Percentiles rank a stretch among this genome's conserved stretches.
These are phyloP conservation scores for Thyridium curvatum DNA, from an alignment of 2,329 filamentous ascomycete genomes.

Conservation along the genomic window DNA sequence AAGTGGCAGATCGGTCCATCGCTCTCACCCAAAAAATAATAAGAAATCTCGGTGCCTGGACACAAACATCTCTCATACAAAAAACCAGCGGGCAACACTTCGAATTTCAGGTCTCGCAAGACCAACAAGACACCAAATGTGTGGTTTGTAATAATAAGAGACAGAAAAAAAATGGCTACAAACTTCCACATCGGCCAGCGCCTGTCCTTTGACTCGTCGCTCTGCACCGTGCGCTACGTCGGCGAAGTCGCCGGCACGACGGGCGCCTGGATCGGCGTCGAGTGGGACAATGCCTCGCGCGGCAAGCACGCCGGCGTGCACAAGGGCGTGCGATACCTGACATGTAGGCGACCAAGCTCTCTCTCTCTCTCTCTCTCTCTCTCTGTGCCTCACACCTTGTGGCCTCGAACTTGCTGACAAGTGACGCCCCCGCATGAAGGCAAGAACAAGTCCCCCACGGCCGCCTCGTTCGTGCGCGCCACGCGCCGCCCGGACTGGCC, in stretches of 20 bases:
- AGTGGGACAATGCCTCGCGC: slow-evolving; percentile 85
- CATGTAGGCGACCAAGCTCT: slow-evolving; percentile 51
- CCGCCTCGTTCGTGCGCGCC: slow-evolving; percentile 83
- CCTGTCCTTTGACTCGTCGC: slow-evolving; percentile 67
- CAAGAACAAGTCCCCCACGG: slow-evolving; percentile 58
- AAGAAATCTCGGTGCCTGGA: slow-evolving; percentile 9
- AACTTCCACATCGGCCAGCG: slow-evolving; percentile 59
- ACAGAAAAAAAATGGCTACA: slow-evolving; percentile 26
- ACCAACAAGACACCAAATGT: too few relatives aligned
- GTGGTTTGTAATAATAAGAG: not conserved
- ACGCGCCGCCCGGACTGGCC: slow-evolving; percentile 61
- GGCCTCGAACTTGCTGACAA: not conserved
- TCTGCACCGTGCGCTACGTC: slow-evolving; percentile 81
- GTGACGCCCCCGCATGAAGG: slow-evolving; percentile 24
- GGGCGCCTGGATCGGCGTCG: slow-evolving; percentile 84
- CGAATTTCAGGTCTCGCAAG: too few relatives aligned
- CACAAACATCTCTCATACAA: slow-evolving; percentile 6
- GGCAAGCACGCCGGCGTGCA: slow-evolving; percentile 90
- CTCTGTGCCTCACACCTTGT: slow-evolving; percentile 3
- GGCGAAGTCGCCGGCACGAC: slow-evolving; percentile 70
- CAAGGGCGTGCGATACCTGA: slow-evolving; percentile 73
- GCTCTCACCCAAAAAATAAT: not conserved
- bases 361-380: not conserved
- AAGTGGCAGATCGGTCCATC: too few relatives aligned
- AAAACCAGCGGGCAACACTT: not conserved